Percentiles rank a stretch among this genome's conserved stretches.
These are phyloP conservation scores for Dovyalis caffra DNA, from an alignment of 345 rosid species.

Conservation along the genomic window DNA sequence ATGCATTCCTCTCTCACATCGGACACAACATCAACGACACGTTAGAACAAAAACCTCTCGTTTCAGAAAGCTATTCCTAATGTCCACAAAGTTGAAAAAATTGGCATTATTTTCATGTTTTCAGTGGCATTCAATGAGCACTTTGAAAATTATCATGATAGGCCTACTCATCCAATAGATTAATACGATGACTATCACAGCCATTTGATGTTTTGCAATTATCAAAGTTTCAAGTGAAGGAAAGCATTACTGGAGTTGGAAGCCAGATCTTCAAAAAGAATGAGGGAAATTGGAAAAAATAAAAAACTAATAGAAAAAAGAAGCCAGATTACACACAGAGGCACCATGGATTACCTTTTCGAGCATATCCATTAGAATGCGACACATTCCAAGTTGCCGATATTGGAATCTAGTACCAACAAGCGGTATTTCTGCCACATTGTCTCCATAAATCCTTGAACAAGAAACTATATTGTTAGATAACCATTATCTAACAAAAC, in stretches of 20 bases:
- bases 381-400: constrained; percentile 64
- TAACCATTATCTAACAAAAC: constrained; percentile 1
- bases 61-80: neutral
- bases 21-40: neutral
- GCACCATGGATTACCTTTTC: constrained; percentile 47
- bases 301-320: neutral
- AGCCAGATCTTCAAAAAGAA: neutral
- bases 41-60: neutral
- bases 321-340: neutral
- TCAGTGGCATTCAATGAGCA: neutral
- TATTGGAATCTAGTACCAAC: constrained; percentile 50
- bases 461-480: constrained; percentile 14
- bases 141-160: neutral
- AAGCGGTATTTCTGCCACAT: constrained; percentile 66
- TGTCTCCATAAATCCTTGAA: constrained; percentile 57
- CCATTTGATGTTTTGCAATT: neutral
- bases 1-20: neutral
- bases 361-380: constrained; percentile 48
- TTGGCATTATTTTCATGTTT: too few species aligned
- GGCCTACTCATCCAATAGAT: neutral
- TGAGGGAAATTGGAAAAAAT: neutral
- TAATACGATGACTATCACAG: neutral
- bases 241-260: neutral
- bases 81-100: neutral
- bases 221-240: neutral